A percentile compares a stretch with the other conserved stretches of the same genome.
Evolutionary conservation across 768 basidiomycete genomes (phyloP).

Genomic region (Hypsizygus marmoreus): DNA sequence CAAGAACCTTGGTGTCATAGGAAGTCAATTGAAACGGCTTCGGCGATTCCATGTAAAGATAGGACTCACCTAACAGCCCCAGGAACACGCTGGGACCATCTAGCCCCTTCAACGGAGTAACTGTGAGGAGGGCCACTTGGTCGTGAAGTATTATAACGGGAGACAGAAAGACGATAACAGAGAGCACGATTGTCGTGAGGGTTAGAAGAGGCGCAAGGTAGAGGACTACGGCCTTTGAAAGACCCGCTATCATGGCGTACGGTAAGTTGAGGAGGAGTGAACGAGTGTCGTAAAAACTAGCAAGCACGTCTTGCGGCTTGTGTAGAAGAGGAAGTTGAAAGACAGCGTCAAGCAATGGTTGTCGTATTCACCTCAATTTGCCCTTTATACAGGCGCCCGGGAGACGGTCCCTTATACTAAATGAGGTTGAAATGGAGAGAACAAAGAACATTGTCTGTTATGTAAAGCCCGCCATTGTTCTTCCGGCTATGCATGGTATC

Average conservation of each 20-base stretch:
- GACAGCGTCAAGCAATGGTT: constrained; percentile 13
- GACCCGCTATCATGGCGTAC: constrained; percentile 61
- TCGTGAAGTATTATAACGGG: constrained; percentile 61
- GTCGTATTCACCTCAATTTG: background rate
- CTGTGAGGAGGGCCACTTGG: constrained; percentile 64
- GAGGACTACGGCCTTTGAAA: constrained; percentile 67
- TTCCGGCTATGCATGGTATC: no score
- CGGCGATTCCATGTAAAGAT: background rate
- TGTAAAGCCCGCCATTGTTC: no score
- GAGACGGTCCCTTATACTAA: no score
- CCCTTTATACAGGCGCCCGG: background rate
- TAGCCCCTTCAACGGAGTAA: constrained; percentile 55
- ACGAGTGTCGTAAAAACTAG: constrained; percentile 11
- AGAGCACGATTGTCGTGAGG: constrained; percentile 65
- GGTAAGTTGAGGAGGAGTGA: constrained; percentile 9
- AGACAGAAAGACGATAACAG: constrained; percentile 68
- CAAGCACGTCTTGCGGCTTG: constrained; percentile 31
- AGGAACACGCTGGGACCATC: constrained; percentile 74
- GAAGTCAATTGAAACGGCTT: background rate
- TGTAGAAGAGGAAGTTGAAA: constrained; percentile 16
- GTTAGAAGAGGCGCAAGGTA: constrained; percentile 70
- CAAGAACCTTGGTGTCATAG: constrained; percentile 74
- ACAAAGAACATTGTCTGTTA: no score
- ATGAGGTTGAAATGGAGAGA: no score
- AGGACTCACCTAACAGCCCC: constrained; percentile 68